Evolutionary conservation across 306 rosid genomes (phyloP), one percentile per base, ranked within the genome.

Genomic region (Inga laurina): DNA sequence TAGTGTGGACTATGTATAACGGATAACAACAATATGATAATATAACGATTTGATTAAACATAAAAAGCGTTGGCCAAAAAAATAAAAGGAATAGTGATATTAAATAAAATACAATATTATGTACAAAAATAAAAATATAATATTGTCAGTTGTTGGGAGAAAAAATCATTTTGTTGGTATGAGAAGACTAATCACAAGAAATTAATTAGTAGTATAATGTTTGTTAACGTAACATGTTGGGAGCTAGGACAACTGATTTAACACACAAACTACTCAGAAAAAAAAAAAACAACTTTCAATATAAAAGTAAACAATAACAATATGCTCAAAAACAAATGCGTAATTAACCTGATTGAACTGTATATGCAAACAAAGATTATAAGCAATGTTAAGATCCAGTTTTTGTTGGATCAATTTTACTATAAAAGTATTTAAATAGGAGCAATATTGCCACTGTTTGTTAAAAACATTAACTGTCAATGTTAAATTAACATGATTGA

Each of bases 1-100:
- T 0, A 30, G 22, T 24, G 24, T 72, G 5, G 30, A 13, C 15
- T 13, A 48, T 48, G 13, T 48, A 48, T 48, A 48, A 48, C 80
- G 77, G 79, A n/a, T 54, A 83, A 22, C 70, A 22, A 73, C 70
- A 22, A 73, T 19, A 62, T 9, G 12, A 61, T 54, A 7, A 19
- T 24, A 72, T 27, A 19, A 11, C 16, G 8, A 19, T 4, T 56
- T 9, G 0, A 59, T 16, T 6, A 67, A 32, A 15, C 15, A 65
- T 27, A 30, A 2, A 64, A 12, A 5, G 5, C 2, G 3, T 56
- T 56, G 64, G 64, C 22, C 1, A 52, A 52, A 6, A 52, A 5
- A 49, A 48, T 3, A 49, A 16, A 52, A 51, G 1, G 14, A 48
- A 48, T 48, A 48, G 5, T 13, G n/a, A 51, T 16, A 51, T 18